Evolutionary conservation across 768 basidiomycete species (phyloP).

Genomic region (Exsudoporus frostii): DNA sequence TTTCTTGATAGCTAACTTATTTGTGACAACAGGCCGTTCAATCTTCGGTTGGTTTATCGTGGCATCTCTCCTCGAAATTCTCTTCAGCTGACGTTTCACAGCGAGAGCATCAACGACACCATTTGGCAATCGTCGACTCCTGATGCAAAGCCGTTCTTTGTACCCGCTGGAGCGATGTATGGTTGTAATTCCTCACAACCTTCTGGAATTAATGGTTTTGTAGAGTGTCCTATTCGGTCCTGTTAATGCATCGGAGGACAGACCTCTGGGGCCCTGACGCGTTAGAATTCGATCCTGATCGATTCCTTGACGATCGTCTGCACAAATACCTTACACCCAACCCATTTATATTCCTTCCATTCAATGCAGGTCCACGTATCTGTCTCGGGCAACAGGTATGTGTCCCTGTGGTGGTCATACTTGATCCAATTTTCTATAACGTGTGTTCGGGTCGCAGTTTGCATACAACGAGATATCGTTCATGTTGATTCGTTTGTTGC

Average conservation of each 20-base stretch:
- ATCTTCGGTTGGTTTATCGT: conserved; percentile 26
- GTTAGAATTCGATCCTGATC: conserved; percentile 38
- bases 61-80: background rate
- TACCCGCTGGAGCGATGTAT: conserved; percentile 25
- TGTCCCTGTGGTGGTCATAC: background rate
- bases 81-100: conserved; percentile 1
- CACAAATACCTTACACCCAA: conserved; percentile 36
- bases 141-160: conserved; percentile 27
- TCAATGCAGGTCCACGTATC: conserved; percentile 40
- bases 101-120: conserved; percentile 23
- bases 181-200: background rate
- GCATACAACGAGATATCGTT: conserved; percentile 35
- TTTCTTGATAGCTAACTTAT: background rate
- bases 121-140: conserved; percentile 23
- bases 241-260: conserved; percentile 36
- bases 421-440: conserved; percentile 4
- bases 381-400: conserved; percentile 38
- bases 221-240: conserved; percentile 28
- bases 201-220: background rate
- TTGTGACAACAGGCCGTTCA: conserved; percentile 28
- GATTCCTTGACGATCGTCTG: conserved; percentile 39
- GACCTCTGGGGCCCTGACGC: conserved; percentile 40
- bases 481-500: conserved; percentile 30
- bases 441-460: conserved; percentile 23
- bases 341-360: conserved; percentile 42